Evolutionary conservation across 768 basidiomycete species (phyloP).

Genomic region (Boletellus ananas): DNA sequence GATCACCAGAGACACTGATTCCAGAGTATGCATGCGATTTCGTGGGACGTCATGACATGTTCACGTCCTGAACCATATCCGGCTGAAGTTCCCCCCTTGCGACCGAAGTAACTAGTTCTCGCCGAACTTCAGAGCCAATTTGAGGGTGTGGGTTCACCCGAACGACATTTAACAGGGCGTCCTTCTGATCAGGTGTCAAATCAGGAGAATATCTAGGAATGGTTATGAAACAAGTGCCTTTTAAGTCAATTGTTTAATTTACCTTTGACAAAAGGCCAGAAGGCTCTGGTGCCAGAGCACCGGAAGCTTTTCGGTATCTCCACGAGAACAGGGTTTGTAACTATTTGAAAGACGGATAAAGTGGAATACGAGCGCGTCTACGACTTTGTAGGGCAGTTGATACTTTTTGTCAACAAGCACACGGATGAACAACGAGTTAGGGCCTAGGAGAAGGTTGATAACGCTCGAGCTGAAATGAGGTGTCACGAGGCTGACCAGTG

Average conservation of each 20-base stretch:
- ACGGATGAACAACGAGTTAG: conserved; percentile 95
- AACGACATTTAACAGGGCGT: conserved; percentile 91
- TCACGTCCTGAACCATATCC: conserved; percentile 60
- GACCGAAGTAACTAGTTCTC: conserved; percentile 86
- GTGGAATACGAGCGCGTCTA: conserved; percentile 96
- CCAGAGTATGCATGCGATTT: background rate
- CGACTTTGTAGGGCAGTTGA: conserved; percentile 94
- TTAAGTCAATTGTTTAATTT: conserved; percentile 4
- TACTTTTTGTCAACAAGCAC: conserved; percentile 97
- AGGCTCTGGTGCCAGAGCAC: conserved; percentile 98
- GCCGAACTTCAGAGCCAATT: conserved; percentile 84
- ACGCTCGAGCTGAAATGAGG: background rate
- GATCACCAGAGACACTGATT: too few relatives aligned
- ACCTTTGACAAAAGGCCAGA: conserved; percentile 92
- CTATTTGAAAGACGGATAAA: conserved; percentile 95
- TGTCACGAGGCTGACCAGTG: conserved; percentile 50
- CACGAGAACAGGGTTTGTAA: conserved; percentile 68
- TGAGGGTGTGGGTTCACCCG: conserved; percentile 82
- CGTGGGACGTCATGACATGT: conserved; percentile 46
- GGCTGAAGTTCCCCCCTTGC: conserved; percentile 76
- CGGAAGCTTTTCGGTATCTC: conserved; percentile 79
- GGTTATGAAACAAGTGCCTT: background rate
- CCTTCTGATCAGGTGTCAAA: conserved; percentile 95
- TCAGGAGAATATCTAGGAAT: conserved; percentile 80
- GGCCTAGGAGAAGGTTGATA: conserved; percentile 42